Evolutionary conservation across 2,329 filamentous ascomycete genomes (phyloP), one percentile per base, ranked within the genome.

Genomic region (Hirsutella rhossiliensis): DNA sequence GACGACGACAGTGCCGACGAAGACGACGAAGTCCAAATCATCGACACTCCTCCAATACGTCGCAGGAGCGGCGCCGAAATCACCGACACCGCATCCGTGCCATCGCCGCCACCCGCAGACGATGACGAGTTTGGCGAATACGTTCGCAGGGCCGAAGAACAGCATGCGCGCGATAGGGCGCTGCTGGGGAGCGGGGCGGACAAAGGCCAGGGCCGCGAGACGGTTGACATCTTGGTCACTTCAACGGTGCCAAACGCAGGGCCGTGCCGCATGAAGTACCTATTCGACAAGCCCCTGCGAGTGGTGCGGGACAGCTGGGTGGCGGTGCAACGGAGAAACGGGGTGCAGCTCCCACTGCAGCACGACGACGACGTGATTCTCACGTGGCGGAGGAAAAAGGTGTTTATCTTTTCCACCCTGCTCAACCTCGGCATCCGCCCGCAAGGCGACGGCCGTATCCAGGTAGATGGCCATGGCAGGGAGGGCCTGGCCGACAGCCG

Each of bases 371-470:
- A 69, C 1, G 66, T 94, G 17, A 83, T 92, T 53, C 72, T 97
- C 44, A 92, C 86, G 0, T 95, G 86, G 82, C 81, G 80, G 49
- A 74, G 77, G 23, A 77, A 76, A 46, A 76, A 78, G 47, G 63
- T 95, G 3, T 95, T 84, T 57, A 78, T 84, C 50, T 74, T 76
- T n/a, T 86, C 84, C 5, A 89, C 82, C 1, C 81, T 86, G 46
- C 71, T 72, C 43, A 80, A 75, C 40, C 65, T 94, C 7, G 80
- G 80, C 7, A 73, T 92, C 39, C 57, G 64, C 9, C 65, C 68
- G 0, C 60, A 64, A 11, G 56, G 49, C 6, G 54, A 55, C 12
- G 61, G 71, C 5, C 71, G 72, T 36, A 60, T 68, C 13, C 60
- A 73, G 18, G 54, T 58, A 11, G 58, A 66, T 39, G 46, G 46